Conservation (phyloP, 2,329 filamentous ascomycete genomes). For the Fusarium albosuccineum region DNA sequence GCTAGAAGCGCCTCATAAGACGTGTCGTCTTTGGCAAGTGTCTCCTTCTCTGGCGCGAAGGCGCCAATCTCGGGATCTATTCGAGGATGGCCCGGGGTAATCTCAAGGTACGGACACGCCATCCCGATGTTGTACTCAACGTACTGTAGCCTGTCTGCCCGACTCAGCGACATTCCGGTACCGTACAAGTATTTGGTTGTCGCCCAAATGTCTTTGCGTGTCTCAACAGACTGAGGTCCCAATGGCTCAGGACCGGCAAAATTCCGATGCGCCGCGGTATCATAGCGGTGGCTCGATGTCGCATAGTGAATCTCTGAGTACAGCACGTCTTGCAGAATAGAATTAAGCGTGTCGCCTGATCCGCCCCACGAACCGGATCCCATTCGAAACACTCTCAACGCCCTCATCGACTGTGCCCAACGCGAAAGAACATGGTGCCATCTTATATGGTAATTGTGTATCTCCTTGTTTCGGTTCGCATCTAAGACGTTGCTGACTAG, state of each 20-base stretch:
- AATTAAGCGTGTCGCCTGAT: neutral
- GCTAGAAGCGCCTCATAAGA: conserved; percentile 6
- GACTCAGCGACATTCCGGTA: accelerated
- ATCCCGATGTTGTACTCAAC: conserved; percentile 7
- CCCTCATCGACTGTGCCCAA: conserved; percentile 23
- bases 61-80: neutral
- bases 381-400: conserved; percentile 18
- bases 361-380: neutral
- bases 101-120: neutral
- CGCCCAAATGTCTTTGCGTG: accelerated
- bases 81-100: accelerated
- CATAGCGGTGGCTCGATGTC: neutral
- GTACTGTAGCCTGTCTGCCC: conserved; percentile 8
- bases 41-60: conserved; percentile 14
- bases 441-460: neutral
- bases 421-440: conserved; percentile 27
- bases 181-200: conserved; percentile 12
- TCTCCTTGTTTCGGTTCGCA: accelerated
- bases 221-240: neutral
- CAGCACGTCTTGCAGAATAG: neutral
- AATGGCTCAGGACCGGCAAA: conserved; percentile 5
- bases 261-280: neutral
- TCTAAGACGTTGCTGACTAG: accelerated
- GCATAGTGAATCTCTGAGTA: neutral
- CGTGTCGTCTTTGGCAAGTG: conserved; percentile 8